phyloP scores from a whole-genome alignment of 2,329 filamentous ascomycete species.

The Monilinia fructigena region DNA sequence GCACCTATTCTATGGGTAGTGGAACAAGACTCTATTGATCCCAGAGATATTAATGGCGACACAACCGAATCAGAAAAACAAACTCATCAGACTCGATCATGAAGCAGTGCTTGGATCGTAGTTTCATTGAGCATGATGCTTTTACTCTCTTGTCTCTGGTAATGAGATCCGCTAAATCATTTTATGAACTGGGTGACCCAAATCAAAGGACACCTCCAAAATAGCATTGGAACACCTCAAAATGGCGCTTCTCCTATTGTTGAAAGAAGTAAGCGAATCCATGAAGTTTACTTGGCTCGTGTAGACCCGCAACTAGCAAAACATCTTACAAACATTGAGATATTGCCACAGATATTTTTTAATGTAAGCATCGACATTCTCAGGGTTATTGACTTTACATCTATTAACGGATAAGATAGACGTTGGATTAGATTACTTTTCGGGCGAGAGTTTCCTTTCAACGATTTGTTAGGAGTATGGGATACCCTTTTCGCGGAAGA shows the following conservation, averaged over 20 bases:
- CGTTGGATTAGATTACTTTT: conserved; percentile 94
- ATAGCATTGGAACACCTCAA: conserved; percentile 28
- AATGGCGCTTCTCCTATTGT: conserved; percentile 69
- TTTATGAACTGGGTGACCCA: conserved; percentile 65
- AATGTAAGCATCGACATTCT: conserved; percentile 57
- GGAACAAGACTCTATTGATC: conserved; percentile 73
- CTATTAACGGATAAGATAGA: conserved; percentile 29
- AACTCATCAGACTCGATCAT: conserved; percentile 41
- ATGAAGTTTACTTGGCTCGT: conserved; percentile 74
- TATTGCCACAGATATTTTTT: conserved; percentile 97
- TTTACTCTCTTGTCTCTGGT: conserved; percentile 81
- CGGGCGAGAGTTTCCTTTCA: conserved; percentile 87
- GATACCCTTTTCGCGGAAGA: conserved; percentile 89
- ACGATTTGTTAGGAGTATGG: conserved; percentile 82
- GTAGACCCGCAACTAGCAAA: conserved; percentile 79
- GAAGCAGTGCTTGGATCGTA: conserved; percentile 65
- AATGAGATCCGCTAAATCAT: conserved; percentile 83
- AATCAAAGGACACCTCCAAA: conserved; percentile 44
- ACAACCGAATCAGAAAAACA: conserved; percentile 38
- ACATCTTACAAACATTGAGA: conserved; percentile 79
- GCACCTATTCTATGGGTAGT: conserved; percentile 86
- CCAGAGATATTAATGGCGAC: conserved; percentile 29
- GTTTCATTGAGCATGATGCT: conserved; percentile 84
- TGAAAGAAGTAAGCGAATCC: conserved; percentile 79
- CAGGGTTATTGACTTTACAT: conserved; percentile 19